phyloP scores from a whole-genome alignment of 768 basidiomycete species.

The Tulasnella sp. region DNA sequence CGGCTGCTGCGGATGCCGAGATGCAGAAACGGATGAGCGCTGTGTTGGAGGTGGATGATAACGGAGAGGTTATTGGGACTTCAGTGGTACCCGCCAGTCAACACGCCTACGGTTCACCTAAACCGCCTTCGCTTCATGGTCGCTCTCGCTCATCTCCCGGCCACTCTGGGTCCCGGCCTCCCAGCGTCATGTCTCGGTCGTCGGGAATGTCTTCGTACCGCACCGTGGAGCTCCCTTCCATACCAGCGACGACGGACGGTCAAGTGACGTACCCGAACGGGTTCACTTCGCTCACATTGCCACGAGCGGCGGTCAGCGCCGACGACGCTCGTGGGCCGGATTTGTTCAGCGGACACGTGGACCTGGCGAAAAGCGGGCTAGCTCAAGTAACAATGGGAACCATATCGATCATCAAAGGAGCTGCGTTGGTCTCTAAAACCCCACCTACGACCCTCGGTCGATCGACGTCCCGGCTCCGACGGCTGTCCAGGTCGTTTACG shows the following conservation, averaged over 20 bases:
- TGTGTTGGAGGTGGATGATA: constrained; percentile 49
- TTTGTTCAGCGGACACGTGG: constrained; percentile 43
- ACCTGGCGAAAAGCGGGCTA: constrained; percentile 75
- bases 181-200: background rate
- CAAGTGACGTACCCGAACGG: constrained; percentile 36
- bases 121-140: constrained; percentile 38
- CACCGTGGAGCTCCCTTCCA: constrained; percentile 45
- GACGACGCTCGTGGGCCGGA: constrained; percentile 43
- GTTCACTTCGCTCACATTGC: constrained; percentile 52
- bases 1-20: constrained; percentile 3
- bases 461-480: too few relatives aligned
- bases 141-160: constrained; percentile 36
- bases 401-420: constrained; percentile 47
- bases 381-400: constrained; percentile 87
- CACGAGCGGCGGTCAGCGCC: constrained; percentile 52
- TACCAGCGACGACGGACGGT: constrained; percentile 39
- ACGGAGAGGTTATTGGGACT: constrained; percentile 38
- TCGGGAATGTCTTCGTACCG: constrained; percentile 37
- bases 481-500: background rate
- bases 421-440: constrained; percentile 20
- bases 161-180: constrained; percentile 40
- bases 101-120: constrained; percentile 22
- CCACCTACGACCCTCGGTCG: background rate
- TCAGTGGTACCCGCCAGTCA: constrained; percentile 11
- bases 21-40: constrained; percentile 45